Evolutionary conservation across 371 early-diverging fungal genomes (phyloP).

Genomic region (Parasitella parasitica): DNA sequence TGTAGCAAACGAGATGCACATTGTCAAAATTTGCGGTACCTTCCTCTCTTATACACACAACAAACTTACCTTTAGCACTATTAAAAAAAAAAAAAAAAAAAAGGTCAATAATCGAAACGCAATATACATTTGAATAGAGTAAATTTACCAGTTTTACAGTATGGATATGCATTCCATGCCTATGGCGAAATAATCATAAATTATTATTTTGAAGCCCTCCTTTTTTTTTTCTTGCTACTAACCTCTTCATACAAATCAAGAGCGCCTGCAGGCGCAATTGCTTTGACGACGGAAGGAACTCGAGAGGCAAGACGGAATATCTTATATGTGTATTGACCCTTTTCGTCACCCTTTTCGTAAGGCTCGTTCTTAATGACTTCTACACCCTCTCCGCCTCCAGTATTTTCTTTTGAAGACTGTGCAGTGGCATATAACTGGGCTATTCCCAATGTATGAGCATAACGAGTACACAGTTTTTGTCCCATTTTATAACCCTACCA

Average conservation of each 20-base stretch:
- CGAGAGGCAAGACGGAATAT: conserved; percentile 62
- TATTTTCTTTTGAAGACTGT: conserved; percentile 66
- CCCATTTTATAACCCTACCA: conserved; percentile 8
- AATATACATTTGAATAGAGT: too few species aligned
- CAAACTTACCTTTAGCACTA: conserved; percentile 19
- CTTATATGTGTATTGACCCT: conserved; percentile 77
- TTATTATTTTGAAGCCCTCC: background rate
- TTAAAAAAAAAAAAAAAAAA: background rate
- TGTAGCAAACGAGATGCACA: background rate
- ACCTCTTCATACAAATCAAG: conserved; percentile 67
- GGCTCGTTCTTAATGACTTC: conserved; percentile 73
- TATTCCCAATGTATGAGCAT: conserved; percentile 1
- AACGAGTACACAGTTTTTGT: background rate
- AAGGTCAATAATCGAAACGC: background rate
- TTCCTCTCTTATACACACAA: background rate
- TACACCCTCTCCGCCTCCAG: conserved; percentile 74
- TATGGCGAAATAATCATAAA: conserved; percentile 8
- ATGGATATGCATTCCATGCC: conserved; percentile 87
- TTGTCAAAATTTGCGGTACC: background rate
- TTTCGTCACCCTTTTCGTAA: conserved; percentile 56
- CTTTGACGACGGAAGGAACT: conserved; percentile 55
- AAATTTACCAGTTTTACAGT: conserved; percentile 71
- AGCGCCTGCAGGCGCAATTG: conserved; percentile 60
- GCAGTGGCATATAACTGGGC: conserved; percentile 75
- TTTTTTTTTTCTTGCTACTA: background rate